Conservation (phyloP, 2,329 filamentous ascomycete genomes). For the Aureobasidium namibiae region DNA sequence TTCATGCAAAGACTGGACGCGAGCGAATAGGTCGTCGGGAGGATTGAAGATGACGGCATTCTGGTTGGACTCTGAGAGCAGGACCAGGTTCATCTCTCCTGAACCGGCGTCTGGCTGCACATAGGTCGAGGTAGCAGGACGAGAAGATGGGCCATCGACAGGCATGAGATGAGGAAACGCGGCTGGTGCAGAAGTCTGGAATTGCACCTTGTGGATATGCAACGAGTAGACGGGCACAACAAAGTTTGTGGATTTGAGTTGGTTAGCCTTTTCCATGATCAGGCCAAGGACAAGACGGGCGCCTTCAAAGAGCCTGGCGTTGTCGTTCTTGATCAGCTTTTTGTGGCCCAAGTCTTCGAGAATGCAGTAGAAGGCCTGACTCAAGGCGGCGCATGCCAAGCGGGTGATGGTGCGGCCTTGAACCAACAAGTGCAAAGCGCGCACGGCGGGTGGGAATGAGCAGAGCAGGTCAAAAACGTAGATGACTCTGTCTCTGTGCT, state of each 20-base stretch:
- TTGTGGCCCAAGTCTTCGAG: conserved; percentile 24
- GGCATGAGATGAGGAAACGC: background rate
- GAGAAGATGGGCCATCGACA: background rate
- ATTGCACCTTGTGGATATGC: background rate
- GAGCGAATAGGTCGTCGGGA: background rate
- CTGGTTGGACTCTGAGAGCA: background rate
- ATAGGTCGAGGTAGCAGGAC: background rate
- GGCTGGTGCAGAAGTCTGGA: background rate
- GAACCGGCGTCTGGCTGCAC: background rate
- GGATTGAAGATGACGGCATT: background rate
- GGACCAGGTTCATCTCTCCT: background rate
- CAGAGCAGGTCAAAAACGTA: conserved; percentile 25
- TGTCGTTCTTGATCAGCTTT: conserved; percentile 22
- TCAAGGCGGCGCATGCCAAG: conserved; percentile 26
- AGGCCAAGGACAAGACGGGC: conserved; percentile 29
- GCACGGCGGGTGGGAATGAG: conserved; percentile 27
- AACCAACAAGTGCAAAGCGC: conserved; percentile 27
- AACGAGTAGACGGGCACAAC: background rate
- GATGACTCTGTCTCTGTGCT: conserved; percentile 13
- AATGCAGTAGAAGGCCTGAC: conserved; percentile 24
- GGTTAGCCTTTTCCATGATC: conserved; percentile 27
- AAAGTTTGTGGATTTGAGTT: background rate
- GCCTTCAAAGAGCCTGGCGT: conserved; percentile 26
- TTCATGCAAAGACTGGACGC: background rate
- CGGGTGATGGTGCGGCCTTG: conserved; percentile 24